These are phyloP conservation scores for Noccaea bulbosa DNA, from an alignment of 345 rosid species.

Conservation along the genomic window DNA sequence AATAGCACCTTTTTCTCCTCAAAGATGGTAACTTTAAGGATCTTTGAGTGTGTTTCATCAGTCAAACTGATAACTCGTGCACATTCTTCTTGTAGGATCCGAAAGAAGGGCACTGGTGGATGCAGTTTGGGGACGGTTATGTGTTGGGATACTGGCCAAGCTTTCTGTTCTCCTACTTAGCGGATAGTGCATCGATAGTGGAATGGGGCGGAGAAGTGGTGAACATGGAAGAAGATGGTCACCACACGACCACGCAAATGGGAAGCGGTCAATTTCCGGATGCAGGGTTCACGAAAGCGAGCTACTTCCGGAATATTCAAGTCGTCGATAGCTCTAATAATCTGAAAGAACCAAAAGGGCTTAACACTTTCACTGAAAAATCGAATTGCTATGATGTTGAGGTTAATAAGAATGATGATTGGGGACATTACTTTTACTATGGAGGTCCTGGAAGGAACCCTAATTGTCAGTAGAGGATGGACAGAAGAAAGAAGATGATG, in stretches of 20 bases:
- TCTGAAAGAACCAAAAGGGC: slow-evolving; percentile 63
- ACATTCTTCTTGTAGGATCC: slow-evolving; percentile 55
- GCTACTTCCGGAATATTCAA: slow-evolving; percentile 71
- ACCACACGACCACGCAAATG: slow-evolving; percentile 73
- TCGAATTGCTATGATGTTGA: slow-evolving; percentile 70
- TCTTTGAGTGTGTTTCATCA: neutral
- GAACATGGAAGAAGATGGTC: slow-evolving; percentile 63
- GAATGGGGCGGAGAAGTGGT: slow-evolving; percentile 86
- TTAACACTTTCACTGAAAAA: slow-evolving; percentile 64
- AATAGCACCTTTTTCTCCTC: neutral
- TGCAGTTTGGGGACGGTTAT: slow-evolving; percentile 65
- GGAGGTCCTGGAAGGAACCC: slow-evolving; percentile 77
- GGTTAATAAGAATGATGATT: slow-evolving; percentile 53
- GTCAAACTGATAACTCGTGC: neutral
- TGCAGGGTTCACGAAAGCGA: slow-evolving; percentile 64
- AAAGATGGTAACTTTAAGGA: neutral
- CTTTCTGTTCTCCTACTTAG: slow-evolving; percentile 62
- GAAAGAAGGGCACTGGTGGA: slow-evolving; percentile 81
- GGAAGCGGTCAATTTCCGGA: slow-evolving; percentile 73
- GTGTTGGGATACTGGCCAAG: slow-evolving; percentile 78
- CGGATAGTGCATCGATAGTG: slow-evolving; percentile 71
- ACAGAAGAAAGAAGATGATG: slow-evolving; percentile 23
- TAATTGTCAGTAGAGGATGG: slow-evolving; percentile 53
- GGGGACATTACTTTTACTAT: slow-evolving; percentile 68
- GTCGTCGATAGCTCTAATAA: slow-evolving; percentile 66